phyloP scores from a whole-genome alignment of 2,329 filamentous ascomycete genomes.

The Apiospora rasikravindrae region DNA sequence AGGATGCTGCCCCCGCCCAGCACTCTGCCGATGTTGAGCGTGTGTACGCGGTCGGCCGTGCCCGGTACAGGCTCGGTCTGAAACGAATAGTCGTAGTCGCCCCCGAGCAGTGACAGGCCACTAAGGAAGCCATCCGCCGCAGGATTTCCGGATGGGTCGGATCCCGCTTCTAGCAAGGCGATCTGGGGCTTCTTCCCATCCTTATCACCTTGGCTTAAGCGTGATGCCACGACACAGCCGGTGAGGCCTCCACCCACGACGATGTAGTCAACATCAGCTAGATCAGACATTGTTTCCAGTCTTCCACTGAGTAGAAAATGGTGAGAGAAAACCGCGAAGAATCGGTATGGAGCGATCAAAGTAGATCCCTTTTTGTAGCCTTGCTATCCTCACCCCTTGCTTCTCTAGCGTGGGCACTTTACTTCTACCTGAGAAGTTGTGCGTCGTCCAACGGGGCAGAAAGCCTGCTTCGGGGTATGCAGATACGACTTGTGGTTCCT shows the following conservation, averaged over 20 bases:
- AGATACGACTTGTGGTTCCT: no score
- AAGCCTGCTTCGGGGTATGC: no score
- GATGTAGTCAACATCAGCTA: not conserved
- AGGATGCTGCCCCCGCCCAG: slow-evolving; percentile 44
- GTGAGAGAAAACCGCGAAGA: not conserved
- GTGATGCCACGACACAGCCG: not conserved
- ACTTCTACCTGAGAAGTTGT: not conserved
- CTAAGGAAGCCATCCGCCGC: not conserved
- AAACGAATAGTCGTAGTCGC: not conserved
- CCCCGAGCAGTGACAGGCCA: not conserved
- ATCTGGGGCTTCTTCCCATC: not conserved
- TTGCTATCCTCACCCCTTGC: not conserved
- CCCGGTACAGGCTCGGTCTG: not conserved
- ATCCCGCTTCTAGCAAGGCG: not conserved
- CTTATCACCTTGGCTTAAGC: not conserved
- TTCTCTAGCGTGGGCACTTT: not conserved
- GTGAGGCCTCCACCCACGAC: not conserved
- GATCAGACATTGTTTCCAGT: not conserved
- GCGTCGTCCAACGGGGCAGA: no score
- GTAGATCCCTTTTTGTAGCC: not conserved
- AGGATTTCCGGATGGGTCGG: not conserved
- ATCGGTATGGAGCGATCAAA: not conserved
- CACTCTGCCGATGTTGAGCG: slow-evolving; percentile 36
- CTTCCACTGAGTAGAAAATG: not conserved
- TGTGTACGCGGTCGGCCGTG: slow-evolving; percentile 24